Conservation (phyloP, 192 early-diverging fungal genomes). For the Rhizophagus sp. region DNA sequence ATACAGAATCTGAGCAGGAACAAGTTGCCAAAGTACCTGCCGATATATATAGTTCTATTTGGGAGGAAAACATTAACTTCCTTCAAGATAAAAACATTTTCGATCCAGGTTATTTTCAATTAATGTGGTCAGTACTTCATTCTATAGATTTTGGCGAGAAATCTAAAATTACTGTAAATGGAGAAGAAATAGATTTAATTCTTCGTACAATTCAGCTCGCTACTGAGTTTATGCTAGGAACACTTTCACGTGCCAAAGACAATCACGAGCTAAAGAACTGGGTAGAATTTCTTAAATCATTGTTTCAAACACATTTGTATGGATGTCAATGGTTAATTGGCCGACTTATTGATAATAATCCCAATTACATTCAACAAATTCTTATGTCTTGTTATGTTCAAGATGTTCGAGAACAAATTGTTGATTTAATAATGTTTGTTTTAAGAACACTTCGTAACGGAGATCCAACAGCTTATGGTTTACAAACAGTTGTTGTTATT, state of each 20-base stretch:
- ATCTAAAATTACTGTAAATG: not conserved
- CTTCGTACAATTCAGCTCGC: slow-evolving; percentile 36
- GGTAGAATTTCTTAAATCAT: slow-evolving; percentile 39
- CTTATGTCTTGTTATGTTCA: slow-evolving; percentile 42
- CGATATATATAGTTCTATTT: slow-evolving; percentile 41
- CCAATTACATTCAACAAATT: slow-evolving; percentile 31
- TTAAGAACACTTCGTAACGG: slow-evolving; percentile 35
- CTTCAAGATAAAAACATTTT: slow-evolving; percentile 44
- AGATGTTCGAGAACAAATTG: slow-evolving; percentile 44
- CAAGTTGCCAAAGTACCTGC: slow-evolving; percentile 18
- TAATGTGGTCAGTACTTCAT: slow-evolving; percentile 44
- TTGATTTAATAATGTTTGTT: slow-evolving; percentile 41
- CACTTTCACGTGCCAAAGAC: slow-evolving; percentile 41
- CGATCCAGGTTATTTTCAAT: slow-evolving; percentile 40
- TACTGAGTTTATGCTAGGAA: slow-evolving; percentile 43
- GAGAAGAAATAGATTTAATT: slow-evolving; percentile 28
- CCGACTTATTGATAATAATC: slow-evolving; percentile 22
- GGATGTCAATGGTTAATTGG: slow-evolving; percentile 42
- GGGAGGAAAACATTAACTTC: slow-evolving; percentile 40
- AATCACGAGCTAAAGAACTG: slow-evolving; percentile 41
- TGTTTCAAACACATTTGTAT: slow-evolving; percentile 33
- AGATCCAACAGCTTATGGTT: slow-evolving; percentile 36
- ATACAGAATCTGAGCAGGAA: not conserved
- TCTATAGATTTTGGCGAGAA: not conserved
- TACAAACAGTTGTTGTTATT: slow-evolving; percentile 2